Base-by-base conservation (phyloP, 345 rosid species). In the Hibiscus syriacus region DNA sequence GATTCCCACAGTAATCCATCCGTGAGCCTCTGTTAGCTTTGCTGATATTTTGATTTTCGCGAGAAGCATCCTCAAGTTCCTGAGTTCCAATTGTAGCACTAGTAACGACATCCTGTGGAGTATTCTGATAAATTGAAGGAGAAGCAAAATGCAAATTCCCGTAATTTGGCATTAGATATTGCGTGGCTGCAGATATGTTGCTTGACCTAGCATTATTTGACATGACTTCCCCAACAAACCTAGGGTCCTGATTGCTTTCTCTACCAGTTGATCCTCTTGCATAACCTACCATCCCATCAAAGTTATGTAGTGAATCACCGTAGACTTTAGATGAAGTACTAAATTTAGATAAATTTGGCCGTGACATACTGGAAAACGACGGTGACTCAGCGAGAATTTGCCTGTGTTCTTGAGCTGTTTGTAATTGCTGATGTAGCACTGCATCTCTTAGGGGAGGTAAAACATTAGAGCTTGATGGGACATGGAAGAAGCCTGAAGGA, bases 251-350 rank as follows among this genome's bases (percentile, higher is more conserved):
- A 71, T 78, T 76, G 54, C 41, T 57, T 61, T 52, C 80, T 57
- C 80, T 74, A 22, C 48, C 67, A 25, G 64, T 41, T 6, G 68
- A 75, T 32, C 81, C 85, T 78, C 76, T 76, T 17, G 76, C 74
- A 70, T 71, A 76, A 77, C 74, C 76, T 66, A 67, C 76, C 79
- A 62, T 65, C 91, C 80, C 80, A 55, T 80, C 84, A 72, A 63
- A 65, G 16, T 45, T 70, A 13, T 70, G 71, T 34, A 78, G 79
- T 5, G 78, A 75, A 45, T 30, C 74, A 70, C 19, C 72, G 8
- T 55, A 48, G 23, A 49, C 49, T 38, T 68, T 65, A 1, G 76
- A 23, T 16, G 71, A 43, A 34, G 41, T 48, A 55, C 39, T 55
- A 46, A 57, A 57, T 10, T 50, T 52, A 23, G 76, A 60, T 29